Percentiles rank a stretch among this genome's conserved stretches.
Evolutionary conservation across 352 stramenopile genomes (phyloP).

Genomic region (Phytopythium cucurbitacearum): DNA sequence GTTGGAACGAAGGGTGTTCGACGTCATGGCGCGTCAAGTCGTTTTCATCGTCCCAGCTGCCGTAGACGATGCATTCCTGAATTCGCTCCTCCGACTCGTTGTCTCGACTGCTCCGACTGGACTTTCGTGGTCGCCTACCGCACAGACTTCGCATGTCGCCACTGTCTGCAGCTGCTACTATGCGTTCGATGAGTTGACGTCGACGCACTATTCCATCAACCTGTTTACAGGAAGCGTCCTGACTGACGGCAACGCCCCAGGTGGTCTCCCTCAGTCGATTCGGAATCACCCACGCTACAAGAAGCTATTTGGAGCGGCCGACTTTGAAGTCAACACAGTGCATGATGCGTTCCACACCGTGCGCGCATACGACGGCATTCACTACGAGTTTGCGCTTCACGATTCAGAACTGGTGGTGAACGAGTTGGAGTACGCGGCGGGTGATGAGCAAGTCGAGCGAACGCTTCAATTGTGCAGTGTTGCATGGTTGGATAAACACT

Average conservation of each 20-base stretch:
- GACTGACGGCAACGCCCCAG: slow-evolving; percentile 30
- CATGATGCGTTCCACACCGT: slow-evolving; percentile 29
- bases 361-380: slow-evolving; percentile 13
- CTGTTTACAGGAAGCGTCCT: slow-evolving; percentile 41
- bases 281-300: slow-evolving; percentile 22
- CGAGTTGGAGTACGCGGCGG: slow-evolving; percentile 15
- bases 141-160: background rate
- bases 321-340: slow-evolving; percentile 43
- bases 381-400: slow-evolving; percentile 34
- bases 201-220: slow-evolving; percentile 39
- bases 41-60: background rate
- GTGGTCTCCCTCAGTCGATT: slow-evolving; percentile 32
- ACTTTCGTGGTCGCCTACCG: slow-evolving; percentile 16
- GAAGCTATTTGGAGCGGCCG: slow-evolving; percentile 33
- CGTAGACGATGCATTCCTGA: slow-evolving; percentile 6
- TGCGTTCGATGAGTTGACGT: slow-evolving; percentile 8
- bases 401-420: slow-evolving; percentile 24
- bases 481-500: slow-evolving; percentile 16
- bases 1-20: slow-evolving; percentile 9
- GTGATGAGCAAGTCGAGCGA: background rate
- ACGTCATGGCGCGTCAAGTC: slow-evolving; percentile 33
- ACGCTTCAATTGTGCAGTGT: slow-evolving; percentile 30
- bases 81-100: slow-evolving; percentile 19
- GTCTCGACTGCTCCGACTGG: slow-evolving; percentile 12
- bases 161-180: slow-evolving; percentile 24